Percentiles rank a stretch among this genome's conserved stretches.
phyloP scores from a whole-genome alignment of 2,329 filamentous ascomycete species.

The Fusarium sp. region DNA sequence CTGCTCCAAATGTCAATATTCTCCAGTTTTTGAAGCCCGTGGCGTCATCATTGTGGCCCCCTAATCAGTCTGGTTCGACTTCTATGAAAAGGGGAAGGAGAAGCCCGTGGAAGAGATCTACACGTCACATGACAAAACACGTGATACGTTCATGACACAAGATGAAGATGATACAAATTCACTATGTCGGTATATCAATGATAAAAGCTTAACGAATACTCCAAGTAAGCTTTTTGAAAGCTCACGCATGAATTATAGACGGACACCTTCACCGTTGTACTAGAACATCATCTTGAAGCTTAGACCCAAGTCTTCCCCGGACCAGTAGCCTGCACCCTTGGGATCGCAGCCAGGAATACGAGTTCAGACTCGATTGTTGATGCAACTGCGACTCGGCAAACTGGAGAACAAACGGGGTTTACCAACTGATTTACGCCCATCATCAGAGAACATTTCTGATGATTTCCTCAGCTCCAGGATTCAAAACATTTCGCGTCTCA shows the following conservation, averaged over 20 bases:
- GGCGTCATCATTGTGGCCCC: constrained; percentile 33
- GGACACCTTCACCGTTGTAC: neutral
- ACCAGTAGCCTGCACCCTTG: neutral
- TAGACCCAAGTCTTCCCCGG: neutral
- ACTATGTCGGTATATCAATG: neutral
- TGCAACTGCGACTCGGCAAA: neutral
- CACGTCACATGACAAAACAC: constrained; percentile 24
- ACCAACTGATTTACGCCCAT: neutral
- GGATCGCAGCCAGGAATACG: constrained; percentile 1
- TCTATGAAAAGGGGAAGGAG: constrained; percentile 19
- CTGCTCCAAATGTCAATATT: neutral
- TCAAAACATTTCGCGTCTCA: constrained; percentile 28
- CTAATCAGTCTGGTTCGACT: neutral
- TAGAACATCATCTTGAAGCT: neutral
- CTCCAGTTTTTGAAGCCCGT: constrained; percentile 11
- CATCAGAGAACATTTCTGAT: neutral
- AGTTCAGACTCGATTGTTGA: neutral
- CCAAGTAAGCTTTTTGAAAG: neutral
- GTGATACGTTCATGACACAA: neutral
- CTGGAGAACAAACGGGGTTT: neutral
- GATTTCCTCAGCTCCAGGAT: neutral
- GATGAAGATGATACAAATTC: neutral
- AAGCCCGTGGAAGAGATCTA: constrained; percentile 4
- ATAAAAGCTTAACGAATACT: neutral
- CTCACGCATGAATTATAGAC: neutral